Evolutionary conservation across 179 eudicot genomes (phyloP).

Genomic region (Drosera spatulata): DNA sequence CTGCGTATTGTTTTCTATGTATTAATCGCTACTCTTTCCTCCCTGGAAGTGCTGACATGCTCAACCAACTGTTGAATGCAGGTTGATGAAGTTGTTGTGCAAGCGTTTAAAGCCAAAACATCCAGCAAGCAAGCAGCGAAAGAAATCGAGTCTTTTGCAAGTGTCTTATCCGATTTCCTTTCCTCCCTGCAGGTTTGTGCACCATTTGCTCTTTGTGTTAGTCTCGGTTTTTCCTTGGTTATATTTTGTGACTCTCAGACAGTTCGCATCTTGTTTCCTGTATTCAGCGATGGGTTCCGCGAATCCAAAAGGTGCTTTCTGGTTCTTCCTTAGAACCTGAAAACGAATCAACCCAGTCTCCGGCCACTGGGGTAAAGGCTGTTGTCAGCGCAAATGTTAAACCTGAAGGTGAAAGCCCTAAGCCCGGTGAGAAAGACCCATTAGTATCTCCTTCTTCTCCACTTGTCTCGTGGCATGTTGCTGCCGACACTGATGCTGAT

Average conservation of each 20-base stretch:
- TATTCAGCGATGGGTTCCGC: conserved; percentile 77
- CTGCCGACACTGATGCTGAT: conserved; percentile 32
- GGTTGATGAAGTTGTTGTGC: conserved; percentile 85
- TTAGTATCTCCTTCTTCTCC: conserved; percentile 76
- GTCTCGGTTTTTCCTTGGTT: too few relatives aligned
- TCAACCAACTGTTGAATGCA: conserved; percentile 18
- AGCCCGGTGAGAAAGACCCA: conserved; percentile 33
- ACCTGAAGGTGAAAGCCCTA: conserved; percentile 37
- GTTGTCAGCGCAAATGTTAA: conserved; percentile 15
- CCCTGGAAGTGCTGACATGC: background rate
- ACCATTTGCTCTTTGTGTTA: conserved; percentile 3
- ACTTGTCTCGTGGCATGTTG: conserved; percentile 85
- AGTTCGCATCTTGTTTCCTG: background rate
- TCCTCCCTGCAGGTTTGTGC: conserved; percentile 52
- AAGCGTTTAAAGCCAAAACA: conserved; percentile 41
- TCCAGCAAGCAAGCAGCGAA: conserved; percentile 17
- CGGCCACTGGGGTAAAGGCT: conserved; percentile 10
- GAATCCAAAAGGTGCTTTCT: conserved; percentile 45
- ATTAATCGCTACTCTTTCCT: background rate
- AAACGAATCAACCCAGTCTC: conserved; percentile 19
- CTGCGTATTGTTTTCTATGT: background rate
- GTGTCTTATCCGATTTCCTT: conserved; percentile 41
- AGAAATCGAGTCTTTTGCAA: conserved; percentile 58
- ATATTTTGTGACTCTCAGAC: too few relatives aligned
- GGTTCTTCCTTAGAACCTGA: conserved; percentile 17